A percentile compares a stretch with the other conserved stretches of the same genome.
Evolutionary conservation across 176 grass and related monocot genomes (phyloP).

Genomic region (Aegilops speltoides): DNA sequence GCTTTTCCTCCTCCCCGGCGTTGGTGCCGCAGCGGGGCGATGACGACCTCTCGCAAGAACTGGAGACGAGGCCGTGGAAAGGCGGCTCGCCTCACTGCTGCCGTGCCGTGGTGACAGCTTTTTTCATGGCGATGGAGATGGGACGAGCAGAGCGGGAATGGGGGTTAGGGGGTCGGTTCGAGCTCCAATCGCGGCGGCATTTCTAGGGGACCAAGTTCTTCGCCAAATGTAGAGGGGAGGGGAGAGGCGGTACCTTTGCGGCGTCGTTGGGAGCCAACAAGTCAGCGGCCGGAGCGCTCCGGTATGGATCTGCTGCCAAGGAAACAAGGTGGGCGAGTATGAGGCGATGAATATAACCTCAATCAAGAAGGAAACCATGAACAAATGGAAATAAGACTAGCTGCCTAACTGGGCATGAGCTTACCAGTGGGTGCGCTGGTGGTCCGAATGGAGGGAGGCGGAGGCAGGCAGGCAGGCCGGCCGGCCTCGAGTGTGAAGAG

Average conservation of each 20-base stretch:
- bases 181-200: neutral
- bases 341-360: neutral
- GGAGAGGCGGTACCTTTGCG: constrained; percentile 24
- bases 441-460: neutral
- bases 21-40: neutral
- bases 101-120: neutral
- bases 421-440: neutral
- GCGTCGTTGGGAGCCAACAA: neutral
- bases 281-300: neutral
- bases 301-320: constrained; percentile 19
- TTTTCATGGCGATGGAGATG: neutral
- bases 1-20: neutral
- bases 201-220: neutral
- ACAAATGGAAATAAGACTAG: neutral
- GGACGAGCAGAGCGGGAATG: neutral
- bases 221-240: neutral
- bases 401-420: neutral
- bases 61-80: no score
- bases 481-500: neutral
- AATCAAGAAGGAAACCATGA: neutral
- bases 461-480: neutral
- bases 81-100: neutral
- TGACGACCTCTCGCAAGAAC: neutral
- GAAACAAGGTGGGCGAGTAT: neutral
- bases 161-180: neutral